Evolutionary conservation across 2,329 filamentous ascomycete genomes (phyloP).

Genomic region (Bipolaris cookei): DNA sequence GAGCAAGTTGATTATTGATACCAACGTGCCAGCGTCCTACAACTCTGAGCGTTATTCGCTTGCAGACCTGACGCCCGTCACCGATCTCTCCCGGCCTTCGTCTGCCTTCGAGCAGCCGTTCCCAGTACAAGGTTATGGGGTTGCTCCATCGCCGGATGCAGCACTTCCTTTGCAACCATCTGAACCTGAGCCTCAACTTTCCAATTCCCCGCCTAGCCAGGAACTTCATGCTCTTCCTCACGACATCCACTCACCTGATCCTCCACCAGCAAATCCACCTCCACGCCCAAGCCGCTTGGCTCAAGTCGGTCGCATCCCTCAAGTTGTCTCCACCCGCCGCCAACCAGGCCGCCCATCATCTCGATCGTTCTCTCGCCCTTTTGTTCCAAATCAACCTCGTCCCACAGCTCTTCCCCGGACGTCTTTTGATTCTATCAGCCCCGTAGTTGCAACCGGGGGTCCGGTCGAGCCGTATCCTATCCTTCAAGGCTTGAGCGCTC

Average conservation of each 20-base stretch:
- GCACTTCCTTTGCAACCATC: not conserved
- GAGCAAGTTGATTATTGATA: conserved; percentile 30
- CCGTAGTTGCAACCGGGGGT: conserved; percentile 36
- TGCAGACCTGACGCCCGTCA: conserved; percentile 42
- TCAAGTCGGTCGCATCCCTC: conserved; percentile 85
- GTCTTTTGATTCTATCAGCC: conserved; percentile 42
- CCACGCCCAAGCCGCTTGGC: conserved; percentile 69
- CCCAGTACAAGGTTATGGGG: conserved; percentile 14
- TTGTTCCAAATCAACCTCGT: conserved; percentile 58
- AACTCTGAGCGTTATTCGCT: conserved; percentile 26
- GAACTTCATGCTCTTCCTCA: conserved; percentile 12
- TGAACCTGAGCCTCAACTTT: not conserved
- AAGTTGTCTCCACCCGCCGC: conserved; percentile 71
- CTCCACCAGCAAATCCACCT: conserved; percentile 37
- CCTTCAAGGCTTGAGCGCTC: conserved; percentile 42
- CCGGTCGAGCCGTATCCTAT: conserved; percentile 45
- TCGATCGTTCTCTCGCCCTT: conserved; percentile 86
- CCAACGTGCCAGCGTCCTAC: conserved; percentile 20
- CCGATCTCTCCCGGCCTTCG: conserved; percentile 43
- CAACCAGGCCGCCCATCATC: conserved; percentile 71
- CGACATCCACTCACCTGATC: conserved; percentile 32
- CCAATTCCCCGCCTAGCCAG: conserved; percentile 7
- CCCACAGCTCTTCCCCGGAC: conserved; percentile 42
- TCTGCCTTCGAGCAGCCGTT: conserved; percentile 34
- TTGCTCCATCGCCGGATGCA: conserved; percentile 1